Evolutionary conservation across 2,329 filamentous ascomycete genomes (phyloP), one percentile per base, ranked within the genome.

Genomic region (Aspergillus arachidicola): DNA sequence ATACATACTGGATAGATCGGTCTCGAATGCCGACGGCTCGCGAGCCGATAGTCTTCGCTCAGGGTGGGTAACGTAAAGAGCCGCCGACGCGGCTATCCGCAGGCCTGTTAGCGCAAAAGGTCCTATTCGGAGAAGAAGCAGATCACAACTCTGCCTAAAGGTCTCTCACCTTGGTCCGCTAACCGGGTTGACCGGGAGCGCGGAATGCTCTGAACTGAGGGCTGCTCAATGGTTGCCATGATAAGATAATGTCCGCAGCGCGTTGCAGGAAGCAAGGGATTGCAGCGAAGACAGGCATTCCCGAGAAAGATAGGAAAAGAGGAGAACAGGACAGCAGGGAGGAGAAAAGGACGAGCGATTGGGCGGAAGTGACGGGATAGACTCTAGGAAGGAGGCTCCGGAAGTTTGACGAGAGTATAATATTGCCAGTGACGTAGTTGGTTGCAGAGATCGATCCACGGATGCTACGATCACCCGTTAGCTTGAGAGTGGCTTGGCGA

Each of bases 31-130:
- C 10, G 64, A 60, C 7, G 69, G 64, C 53, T 73, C 69, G 21
- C 68, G 70, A 46, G 71, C 59, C n/a, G 72, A 71, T 23, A 71
- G 56, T 63, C 70, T 77, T 41, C 73, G 74, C 70, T 73, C 74
- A 45, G 73, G 75, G 71, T 82, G 80, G 16, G 83, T 85, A 56
- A 81, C 84, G 72, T 86, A 86, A 16, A 89, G 76, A 6, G 87
- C 87, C 64, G 87, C 86, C 12, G 83, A 84, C n/a, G 87, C 87
- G 67, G 87, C 87, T 82, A 63, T 63, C 63, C 60, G 53, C 62
- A 54, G 59, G 53, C 43, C 14, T 50, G 58, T 66, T 36, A 59
- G 57, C 36, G 12, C 56, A 36, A 36, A 26, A 16, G 23, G 30
- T 34, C 12, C 10, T 26, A 46, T 46, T 26, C 41, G 21, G 30